phyloP scores from a whole-genome alignment of 495 filamentous ascomycete genomes.

The Staphylotrichum longicolle region DNA sequence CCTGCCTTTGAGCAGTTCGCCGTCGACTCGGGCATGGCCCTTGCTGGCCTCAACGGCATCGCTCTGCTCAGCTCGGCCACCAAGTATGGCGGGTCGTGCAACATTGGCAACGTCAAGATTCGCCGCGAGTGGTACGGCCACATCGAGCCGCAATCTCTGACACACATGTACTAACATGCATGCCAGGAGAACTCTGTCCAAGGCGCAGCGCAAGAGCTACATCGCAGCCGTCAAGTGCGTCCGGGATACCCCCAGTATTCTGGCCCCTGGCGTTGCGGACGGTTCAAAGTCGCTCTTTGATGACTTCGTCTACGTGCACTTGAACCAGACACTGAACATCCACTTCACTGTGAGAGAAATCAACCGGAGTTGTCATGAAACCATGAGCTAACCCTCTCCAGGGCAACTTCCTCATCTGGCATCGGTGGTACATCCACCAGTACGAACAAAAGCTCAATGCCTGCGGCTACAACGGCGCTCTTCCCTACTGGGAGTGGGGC shows the following conservation, averaged over 20 bases:
- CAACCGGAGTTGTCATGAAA: too few relatives aligned
- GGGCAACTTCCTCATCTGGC: conserved; percentile 69
- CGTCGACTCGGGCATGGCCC: conserved; percentile 29
- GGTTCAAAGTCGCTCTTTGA: conserved; percentile 46
- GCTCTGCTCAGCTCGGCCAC: conserved; percentile 21
- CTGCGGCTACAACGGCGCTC: conserved; percentile 63
- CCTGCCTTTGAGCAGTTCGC: conserved; percentile 24
- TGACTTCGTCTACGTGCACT: conserved; percentile 68
- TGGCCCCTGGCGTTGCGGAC: conserved; percentile 30
- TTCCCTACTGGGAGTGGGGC: conserved; percentile 63
- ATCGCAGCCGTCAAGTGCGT: conserved; percentile 68
- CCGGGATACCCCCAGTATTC: conserved; percentile 48
- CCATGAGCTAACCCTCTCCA: conserved; percentile 5
- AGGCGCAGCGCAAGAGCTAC: conserved; percentile 53
- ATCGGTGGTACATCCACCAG: conserved; percentile 62
- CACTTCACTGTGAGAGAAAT: conserved; percentile 49
- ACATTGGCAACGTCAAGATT: conserved; percentile 27
- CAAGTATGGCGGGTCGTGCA: conserved; percentile 24
- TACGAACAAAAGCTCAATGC: conserved; percentile 67
- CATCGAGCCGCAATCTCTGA: background rate
- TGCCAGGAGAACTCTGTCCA: conserved; percentile 47
- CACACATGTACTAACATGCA: background rate
- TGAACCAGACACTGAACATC: conserved; percentile 58
- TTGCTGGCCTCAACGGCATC: conserved; percentile 26
- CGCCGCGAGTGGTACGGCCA: conserved; percentile 30